phyloP scores from a whole-genome alignment of 2,329 filamentous ascomycete species.

The Sclerotinia nivalis region DNA sequence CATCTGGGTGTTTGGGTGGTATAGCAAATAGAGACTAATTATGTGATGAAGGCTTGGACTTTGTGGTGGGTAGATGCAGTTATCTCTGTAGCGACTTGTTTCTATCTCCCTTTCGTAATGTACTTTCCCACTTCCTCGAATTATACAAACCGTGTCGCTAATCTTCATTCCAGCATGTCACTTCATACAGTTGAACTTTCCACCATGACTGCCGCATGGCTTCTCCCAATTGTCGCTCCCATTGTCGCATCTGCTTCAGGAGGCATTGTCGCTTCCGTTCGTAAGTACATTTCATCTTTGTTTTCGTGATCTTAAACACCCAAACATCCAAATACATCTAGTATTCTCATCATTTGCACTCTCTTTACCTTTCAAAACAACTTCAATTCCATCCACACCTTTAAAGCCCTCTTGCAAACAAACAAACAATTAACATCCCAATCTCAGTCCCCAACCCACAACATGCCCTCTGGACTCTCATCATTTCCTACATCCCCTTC shows the following conservation, averaged over 20 bases:
- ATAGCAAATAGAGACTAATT: constrained; percentile 26
- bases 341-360: background rate
- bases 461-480: constrained; percentile 60
- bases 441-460: constrained; percentile 50
- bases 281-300: background rate
- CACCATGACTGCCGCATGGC: constrained; percentile 63
- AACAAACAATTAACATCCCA: background rate
- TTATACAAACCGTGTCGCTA: background rate
- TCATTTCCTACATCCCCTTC: constrained; percentile 69
- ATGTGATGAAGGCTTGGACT: constrained; percentile 49
- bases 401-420: background rate
- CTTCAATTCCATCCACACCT: too few relatives aligned
- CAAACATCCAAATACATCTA: background rate
- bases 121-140: constrained; percentile 35
- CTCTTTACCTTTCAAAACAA: background rate
- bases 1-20: background rate
- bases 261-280: constrained; percentile 60
- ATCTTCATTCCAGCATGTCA: constrained; percentile 35
- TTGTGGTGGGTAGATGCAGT: constrained; percentile 60
- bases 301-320: background rate
- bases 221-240: constrained; percentile 66
- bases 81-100: constrained; percentile 54
- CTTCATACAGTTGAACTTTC: constrained; percentile 48
- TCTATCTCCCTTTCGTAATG: constrained; percentile 59
- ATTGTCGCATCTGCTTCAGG: constrained; percentile 67